phyloP scores from a whole-genome alignment of 371 early-diverging fungal species.

The Funneliformis caledonium region DNA sequence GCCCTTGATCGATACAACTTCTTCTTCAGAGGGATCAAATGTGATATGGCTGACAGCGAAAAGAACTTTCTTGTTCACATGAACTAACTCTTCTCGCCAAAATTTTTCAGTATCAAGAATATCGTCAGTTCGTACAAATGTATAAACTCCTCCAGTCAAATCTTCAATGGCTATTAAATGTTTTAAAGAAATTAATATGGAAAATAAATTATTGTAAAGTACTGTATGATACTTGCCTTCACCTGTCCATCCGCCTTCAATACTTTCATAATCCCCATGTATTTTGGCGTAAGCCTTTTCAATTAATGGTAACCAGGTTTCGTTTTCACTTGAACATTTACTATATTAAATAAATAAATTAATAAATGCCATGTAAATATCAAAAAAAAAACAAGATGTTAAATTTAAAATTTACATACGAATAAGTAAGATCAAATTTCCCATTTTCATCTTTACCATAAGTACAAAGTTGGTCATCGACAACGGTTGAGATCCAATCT shows the following conservation, averaged over 20 bases:
- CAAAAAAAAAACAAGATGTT: not conserved
- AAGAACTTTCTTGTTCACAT: constrained; percentile 47
- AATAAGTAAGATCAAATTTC: not conserved
- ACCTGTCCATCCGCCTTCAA: constrained; percentile 41
- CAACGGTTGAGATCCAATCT: constrained; percentile 43
- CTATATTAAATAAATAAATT: constrained; percentile 1
- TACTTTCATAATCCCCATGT: constrained; percentile 44
- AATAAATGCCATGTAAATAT: not conserved
- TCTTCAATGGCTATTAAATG: constrained; percentile 42
- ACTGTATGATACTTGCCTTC: not conserved
- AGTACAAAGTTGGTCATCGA: constrained; percentile 46
- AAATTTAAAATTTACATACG: not conserved
- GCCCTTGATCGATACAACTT: constrained; percentile 34
- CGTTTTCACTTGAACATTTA: constrained; percentile 31
- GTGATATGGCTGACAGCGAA: constrained; percentile 42
- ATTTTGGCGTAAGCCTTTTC: constrained; percentile 51
- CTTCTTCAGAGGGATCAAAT: constrained; percentile 42
- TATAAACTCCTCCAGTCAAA: constrained; percentile 50
- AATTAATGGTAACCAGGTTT: constrained; percentile 46
- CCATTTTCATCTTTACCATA: not conserved
- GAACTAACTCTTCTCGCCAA: constrained; percentile 53
- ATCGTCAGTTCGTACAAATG: constrained; percentile 46
- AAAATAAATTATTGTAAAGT: too few relatives aligned
- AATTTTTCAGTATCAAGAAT: constrained; percentile 51
- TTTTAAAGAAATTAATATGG: not conserved